Evolutionary conservation across 1,284 basidiomycete species (phyloP).

Genomic region (Wolfiporia cocos): DNA sequence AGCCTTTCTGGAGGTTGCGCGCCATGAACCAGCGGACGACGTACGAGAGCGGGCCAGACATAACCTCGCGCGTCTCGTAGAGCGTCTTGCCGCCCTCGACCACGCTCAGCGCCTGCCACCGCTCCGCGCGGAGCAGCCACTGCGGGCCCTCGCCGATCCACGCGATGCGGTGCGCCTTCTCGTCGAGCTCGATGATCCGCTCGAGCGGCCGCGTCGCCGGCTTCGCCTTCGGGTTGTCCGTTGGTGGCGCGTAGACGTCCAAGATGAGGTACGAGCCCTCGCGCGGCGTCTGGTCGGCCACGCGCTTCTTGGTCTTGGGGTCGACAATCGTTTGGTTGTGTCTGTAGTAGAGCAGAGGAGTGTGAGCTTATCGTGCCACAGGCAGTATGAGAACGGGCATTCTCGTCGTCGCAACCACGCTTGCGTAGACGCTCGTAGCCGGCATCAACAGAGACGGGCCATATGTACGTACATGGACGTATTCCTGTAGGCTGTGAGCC

Average conservation of each 20-base stretch:
- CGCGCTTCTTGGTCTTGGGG: conserved; percentile 29
- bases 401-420: conserved; percentile 13
- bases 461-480: background rate
- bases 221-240: conserved; percentile 30
- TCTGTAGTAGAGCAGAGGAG: conserved; percentile 25
- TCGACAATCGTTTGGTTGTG: conserved; percentile 47
- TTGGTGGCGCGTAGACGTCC: conserved; percentile 54
- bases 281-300: conserved; percentile 41
- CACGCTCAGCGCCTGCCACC: conserved; percentile 59
- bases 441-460: no score
- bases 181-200: conserved; percentile 36
- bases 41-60: conserved; percentile 50
- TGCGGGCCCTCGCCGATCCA: conserved; percentile 40
- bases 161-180: conserved; percentile 43
- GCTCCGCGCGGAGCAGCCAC: conserved; percentile 46
- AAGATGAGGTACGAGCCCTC: conserved; percentile 43
- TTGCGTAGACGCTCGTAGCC: conserved; percentile 66
- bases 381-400: no score
- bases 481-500: background rate
- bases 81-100: conserved; percentile 47
- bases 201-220: conserved; percentile 25
- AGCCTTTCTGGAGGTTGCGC: conserved; percentile 37
- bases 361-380: background rate
- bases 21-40: conserved; percentile 42
- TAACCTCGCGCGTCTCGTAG: conserved; percentile 63